Evolutionary conservation across 345 rosid species (phyloP).

Genomic region (Sonneratia alba): DNA sequence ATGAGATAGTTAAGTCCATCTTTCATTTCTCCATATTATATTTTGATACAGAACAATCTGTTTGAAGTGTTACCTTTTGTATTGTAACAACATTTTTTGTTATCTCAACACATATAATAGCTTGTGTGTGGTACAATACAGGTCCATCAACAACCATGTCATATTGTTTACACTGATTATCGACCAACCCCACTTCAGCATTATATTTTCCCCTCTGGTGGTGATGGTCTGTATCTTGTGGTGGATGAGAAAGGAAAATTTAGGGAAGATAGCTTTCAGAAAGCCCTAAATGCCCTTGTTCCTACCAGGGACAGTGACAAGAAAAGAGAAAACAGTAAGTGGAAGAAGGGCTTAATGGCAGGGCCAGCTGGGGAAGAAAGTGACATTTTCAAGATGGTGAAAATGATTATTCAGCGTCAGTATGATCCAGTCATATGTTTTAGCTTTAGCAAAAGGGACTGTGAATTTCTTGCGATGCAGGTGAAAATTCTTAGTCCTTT

Average conservation of each 20-base stretch:
- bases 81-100: neutral
- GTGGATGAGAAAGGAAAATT: conserved; percentile 92
- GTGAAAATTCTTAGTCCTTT: conserved; percentile 22
- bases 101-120: neutral
- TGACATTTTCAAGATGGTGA: conserved; percentile 94
- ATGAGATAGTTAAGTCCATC: neutral
- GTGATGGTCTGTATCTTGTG: conserved; percentile 80
- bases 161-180: conserved; percentile 97
- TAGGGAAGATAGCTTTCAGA: conserved; percentile 92
- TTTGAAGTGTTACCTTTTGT: neutral
- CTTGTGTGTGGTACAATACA: conserved; percentile 21
- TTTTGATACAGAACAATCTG: neutral
- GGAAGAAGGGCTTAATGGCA: conserved; percentile 53
- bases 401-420: conserved; percentile 91
- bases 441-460: conserved; percentile 97
- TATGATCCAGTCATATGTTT: conserved; percentile 96
- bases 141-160: conserved; percentile 97
- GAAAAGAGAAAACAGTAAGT: conserved; percentile 69
- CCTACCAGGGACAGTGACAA: conserved; percentile 60
- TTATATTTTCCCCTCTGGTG: conserved; percentile 90
- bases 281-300: conserved; percentile 77
- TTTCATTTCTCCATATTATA: neutral
- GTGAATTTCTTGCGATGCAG: conserved; percentile 98
- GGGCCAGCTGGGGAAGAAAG: conserved; percentile 92
- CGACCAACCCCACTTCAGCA: conserved; percentile 99